These are phyloP conservation scores for Tephrocybe sp. DNA, from an alignment of 768 basidiomycete genomes.

Conservation along the genomic window DNA sequence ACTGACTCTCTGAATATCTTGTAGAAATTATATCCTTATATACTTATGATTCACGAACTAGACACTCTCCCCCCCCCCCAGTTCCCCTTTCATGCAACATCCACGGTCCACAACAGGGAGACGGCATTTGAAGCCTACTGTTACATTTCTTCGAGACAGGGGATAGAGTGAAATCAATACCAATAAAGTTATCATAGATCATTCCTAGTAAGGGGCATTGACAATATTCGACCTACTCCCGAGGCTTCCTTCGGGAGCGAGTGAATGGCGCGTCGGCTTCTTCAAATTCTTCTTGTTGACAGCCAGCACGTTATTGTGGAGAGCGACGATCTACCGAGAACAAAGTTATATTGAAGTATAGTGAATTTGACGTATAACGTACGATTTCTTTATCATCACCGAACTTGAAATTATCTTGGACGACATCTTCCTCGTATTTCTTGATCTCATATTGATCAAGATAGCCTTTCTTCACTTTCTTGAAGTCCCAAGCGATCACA, in stretches of 20 bases:
- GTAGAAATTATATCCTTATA: not conserved
- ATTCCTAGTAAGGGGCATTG: slow-evolving; percentile 56
- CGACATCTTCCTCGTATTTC: slow-evolving; percentile 91
- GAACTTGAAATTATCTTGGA: slow-evolving; percentile 97
- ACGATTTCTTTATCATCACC: slow-evolving; percentile 96
- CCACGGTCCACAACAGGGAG: slow-evolving; percentile 11
- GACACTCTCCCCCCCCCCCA: too few species aligned
- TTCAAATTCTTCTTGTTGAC: slow-evolving; percentile 92
- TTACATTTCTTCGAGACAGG: slow-evolving; percentile 12
- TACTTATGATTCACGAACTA: too few species aligned
- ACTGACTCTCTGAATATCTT: too few species aligned
- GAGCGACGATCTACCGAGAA: slow-evolving; percentile 79
- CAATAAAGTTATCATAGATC: slow-evolving; percentile 6
- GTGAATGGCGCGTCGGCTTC: slow-evolving; percentile 76
- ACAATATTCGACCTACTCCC: slow-evolving; percentile 66
- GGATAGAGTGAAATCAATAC: slow-evolving; percentile 5
- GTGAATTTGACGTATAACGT: slow-evolving; percentile 4
- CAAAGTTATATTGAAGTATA: slow-evolving; percentile 6
- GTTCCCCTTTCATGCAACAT: too few species aligned
- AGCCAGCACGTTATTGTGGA: slow-evolving; percentile 91
- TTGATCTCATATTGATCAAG: slow-evolving; percentile 95
- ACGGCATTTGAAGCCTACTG: slow-evolving; percentile 11
- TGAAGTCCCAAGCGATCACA: slow-evolving; percentile 97
- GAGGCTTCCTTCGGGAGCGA: slow-evolving; percentile 44
- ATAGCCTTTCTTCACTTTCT: slow-evolving; percentile 89